phyloP scores from a whole-genome alignment of 352 stramenopile genomes.

The Thalassiosira hispida region DNA sequence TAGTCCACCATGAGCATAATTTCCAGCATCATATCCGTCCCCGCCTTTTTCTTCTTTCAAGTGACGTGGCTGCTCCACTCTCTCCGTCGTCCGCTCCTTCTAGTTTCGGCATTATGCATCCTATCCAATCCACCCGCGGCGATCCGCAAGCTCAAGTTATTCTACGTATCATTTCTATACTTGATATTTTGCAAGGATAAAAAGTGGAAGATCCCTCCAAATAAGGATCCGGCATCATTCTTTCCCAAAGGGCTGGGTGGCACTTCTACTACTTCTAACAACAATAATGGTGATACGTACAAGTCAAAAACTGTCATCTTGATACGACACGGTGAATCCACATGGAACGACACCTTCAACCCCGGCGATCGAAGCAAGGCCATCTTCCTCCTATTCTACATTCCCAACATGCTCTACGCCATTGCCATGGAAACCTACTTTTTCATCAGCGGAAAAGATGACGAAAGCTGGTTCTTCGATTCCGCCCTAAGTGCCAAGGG shows the following conservation, averaged over 20 bases:
- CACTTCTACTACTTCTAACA: neutral
- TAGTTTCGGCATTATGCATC: constrained; percentile 68
- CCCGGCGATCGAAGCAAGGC: constrained; percentile 65
- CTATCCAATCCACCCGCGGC: constrained; percentile 72
- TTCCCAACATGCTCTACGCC: constrained; percentile 80
- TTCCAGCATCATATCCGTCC: constrained; percentile 19
- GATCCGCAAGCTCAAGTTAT: constrained; percentile 72
- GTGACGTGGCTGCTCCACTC: constrained; percentile 30
- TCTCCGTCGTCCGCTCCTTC: constrained; percentile 61
- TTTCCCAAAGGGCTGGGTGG: constrained; percentile 56
- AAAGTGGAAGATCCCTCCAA: constrained; percentile 69
- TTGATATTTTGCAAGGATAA: constrained; percentile 82
- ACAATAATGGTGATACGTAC: constrained; percentile 26
- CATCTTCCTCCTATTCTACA: constrained; percentile 72
- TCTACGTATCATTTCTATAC: constrained; percentile 64
- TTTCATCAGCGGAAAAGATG: constrained; percentile 75
- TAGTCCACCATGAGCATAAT: constrained; percentile 8
- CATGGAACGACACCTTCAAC: constrained; percentile 84
- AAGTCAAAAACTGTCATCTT: constrained; percentile 83
- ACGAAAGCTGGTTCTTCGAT: constrained; percentile 82
- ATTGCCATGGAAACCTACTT: constrained; percentile 77
- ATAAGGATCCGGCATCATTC: constrained; percentile 51
- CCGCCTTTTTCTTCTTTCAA: constrained; percentile 43
- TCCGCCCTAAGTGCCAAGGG: constrained; percentile 70
- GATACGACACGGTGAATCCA: constrained; percentile 78